Conservation (phyloP, 2,329 filamentous ascomycete genomes). For the Aspergillus thermomutatus region DNA sequence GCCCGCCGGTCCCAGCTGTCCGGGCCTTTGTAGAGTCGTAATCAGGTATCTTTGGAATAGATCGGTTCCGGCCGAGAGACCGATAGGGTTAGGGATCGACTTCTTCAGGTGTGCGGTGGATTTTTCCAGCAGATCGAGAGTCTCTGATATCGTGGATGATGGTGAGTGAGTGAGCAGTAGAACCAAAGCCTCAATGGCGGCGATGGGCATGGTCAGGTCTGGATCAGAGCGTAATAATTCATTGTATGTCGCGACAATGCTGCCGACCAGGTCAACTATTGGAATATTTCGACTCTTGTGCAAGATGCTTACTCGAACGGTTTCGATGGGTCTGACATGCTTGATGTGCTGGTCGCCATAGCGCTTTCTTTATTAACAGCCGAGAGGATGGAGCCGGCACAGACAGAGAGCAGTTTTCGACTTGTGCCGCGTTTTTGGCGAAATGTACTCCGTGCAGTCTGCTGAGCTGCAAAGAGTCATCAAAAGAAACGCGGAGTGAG, state of each 20-base stretch:
- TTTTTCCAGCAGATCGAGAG: constrained; percentile 75
- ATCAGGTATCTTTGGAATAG: constrained; percentile 94
- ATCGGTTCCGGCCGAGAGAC: constrained; percentile 88
- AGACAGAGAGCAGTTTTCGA: neutral
- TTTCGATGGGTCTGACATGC: constrained; percentile 24
- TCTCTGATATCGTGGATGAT: constrained; percentile 88
- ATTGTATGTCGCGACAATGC: constrained; percentile 65
- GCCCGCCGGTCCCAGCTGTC: constrained; percentile 50
- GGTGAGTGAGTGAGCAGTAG: constrained; percentile 75
- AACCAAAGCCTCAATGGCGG: constrained; percentile 88
- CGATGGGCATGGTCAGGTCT: constrained; percentile 91
- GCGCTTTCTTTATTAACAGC: constrained; percentile 9
- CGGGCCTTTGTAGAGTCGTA: constrained; percentile 60
- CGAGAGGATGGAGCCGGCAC: neutral
- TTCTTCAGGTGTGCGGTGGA: constrained; percentile 75
- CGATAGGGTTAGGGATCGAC: constrained; percentile 81
- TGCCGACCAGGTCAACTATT: constrained; percentile 18
- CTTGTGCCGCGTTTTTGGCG: neutral
- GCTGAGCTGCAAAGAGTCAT: constrained; percentile 20
- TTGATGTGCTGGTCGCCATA: constrained; percentile 28
- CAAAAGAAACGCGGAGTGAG: constrained; percentile 17
- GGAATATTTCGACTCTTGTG: neutral
- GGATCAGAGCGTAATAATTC: constrained; percentile 65
- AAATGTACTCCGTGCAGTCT: neutral
- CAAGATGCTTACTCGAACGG: constrained; percentile 36